Evolutionary conservation across 306 rosid species (phyloP).

Genomic region (Lathyrus tuberosus): DNA sequence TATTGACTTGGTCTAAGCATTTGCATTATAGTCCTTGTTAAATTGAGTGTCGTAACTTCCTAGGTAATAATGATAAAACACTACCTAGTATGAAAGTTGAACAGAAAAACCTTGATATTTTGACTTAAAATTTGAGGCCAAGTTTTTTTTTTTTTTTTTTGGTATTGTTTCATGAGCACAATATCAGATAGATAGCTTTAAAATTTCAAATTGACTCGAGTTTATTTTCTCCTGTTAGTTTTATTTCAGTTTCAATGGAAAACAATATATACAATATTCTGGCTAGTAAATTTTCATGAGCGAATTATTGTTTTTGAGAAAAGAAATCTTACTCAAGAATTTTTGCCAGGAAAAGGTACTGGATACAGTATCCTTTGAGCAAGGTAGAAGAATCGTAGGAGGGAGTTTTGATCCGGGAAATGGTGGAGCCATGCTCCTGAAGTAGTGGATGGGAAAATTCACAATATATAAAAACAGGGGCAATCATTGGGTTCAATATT

Average conservation of each 20-base stretch:
- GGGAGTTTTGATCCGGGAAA: background rate
- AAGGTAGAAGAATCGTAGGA: background rate
- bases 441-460: background rate
- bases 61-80: background rate
- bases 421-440: background rate
- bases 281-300: background rate
- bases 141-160: background rate
- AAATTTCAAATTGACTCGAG: background rate
- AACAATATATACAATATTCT: background rate
- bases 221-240: background rate
- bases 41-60: background rate
- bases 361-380: background rate
- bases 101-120: background rate
- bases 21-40: background rate
- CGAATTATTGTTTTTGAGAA: background rate
- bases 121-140: background rate
- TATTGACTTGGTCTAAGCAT: background rate
- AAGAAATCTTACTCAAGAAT: background rate
- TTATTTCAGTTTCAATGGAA: background rate
- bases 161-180: background rate
- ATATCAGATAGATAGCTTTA: background rate
- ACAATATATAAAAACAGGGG: background rate
- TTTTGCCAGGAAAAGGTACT: background rate
- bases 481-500: background rate
- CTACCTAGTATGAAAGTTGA: background rate